Evolutionary conservation across 345 rosid species (phyloP), one percentile per base, ranked within the genome.

Genomic region (Garcia nutans): DNA sequence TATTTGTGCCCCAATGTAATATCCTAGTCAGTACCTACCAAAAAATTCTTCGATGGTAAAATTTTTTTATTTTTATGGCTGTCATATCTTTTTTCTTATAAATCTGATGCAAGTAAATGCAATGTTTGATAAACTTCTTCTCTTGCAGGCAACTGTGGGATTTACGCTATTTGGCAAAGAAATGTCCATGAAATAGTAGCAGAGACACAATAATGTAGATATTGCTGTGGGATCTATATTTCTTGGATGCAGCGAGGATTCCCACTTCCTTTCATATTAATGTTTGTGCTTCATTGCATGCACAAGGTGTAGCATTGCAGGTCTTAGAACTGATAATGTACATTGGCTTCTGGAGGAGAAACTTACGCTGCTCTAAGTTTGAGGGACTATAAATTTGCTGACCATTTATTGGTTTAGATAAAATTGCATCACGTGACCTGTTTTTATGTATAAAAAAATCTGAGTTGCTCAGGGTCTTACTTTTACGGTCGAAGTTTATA

Each of bases 121-220:
- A n/a, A 26, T 24, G 1, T 24, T 11, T 5, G 28, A 2, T 28
- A 12, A 65, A 65, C 10, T 13, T 65, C 37, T 56, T 0, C 81
- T 74, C 72, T 82, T 88, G 84, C 90, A 93, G 99, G 97, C 89
- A 79, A 95, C 96, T 7, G 97, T 95, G 74, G 92, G 79, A 47
- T 84, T 95, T 71, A 87, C 93, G 22, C 81, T 93, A 68, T 91
- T 95, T 76, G 97, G 99, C 52, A 95, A 91, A 83, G 99, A 95
- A 81, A 89, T 85, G 74, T 87, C 82, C 70, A 77, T 79, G 96
- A 95, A 86, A 88, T 95, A 87, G 92, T 86, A 52, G 75, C 84
- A 42, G 90, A 85, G 85, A 76, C 80, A 66, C 71, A 78, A 61
- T 85, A 85, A 84, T 83, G 66, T 68, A 58, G 59, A 63, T 68